Conservation (phyloP, 345 rosid species). For the Salix exigua region DNA sequence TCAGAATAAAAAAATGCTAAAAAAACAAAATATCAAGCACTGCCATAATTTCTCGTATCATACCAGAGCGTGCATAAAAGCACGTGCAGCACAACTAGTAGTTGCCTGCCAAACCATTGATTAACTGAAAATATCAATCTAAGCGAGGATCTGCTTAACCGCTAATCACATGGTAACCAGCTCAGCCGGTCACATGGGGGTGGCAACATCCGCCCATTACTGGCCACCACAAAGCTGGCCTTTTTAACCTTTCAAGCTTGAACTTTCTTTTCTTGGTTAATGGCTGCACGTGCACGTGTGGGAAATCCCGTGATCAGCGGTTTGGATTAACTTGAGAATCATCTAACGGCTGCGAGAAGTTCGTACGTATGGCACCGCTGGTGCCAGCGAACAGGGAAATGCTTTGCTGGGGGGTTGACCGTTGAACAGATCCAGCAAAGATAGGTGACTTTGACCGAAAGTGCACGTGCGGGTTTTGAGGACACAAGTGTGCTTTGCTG, state of each 20-base stretch:
- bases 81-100: constrained; percentile 38
- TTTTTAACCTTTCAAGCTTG: neutral
- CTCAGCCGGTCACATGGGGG: constrained; percentile 57
- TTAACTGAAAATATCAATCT: constrained; percentile 18
- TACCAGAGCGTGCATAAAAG: neutral
- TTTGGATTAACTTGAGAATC: neutral
- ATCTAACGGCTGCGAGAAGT: constrained; percentile 18
- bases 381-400: constrained; percentile 18
- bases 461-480: constrained; percentile 42
- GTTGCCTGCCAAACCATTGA: constrained; percentile 8
- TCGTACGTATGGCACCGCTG: constrained; percentile 15
- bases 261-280: constrained; percentile 21
- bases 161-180: constrained; percentile 58
- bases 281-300: constrained; percentile 46
- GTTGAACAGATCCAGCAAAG: constrained; percentile 40
- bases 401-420: constrained; percentile 27
- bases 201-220: constrained; percentile 18
- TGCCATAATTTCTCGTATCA: neutral
- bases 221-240: neutral
- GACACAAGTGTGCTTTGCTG: constrained; percentile 69
- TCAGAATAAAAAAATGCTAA: too few species aligned
- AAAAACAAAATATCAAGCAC: too few species aligned
- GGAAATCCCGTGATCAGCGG: constrained; percentile 17
- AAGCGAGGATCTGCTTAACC: constrained; percentile 23
- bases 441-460: constrained; percentile 39